Evolutionary conservation across 371 early-diverging fungal genomes (phyloP), one percentile per base, ranked within the genome.

Genomic region (Apophysomyces sp.): DNA sequence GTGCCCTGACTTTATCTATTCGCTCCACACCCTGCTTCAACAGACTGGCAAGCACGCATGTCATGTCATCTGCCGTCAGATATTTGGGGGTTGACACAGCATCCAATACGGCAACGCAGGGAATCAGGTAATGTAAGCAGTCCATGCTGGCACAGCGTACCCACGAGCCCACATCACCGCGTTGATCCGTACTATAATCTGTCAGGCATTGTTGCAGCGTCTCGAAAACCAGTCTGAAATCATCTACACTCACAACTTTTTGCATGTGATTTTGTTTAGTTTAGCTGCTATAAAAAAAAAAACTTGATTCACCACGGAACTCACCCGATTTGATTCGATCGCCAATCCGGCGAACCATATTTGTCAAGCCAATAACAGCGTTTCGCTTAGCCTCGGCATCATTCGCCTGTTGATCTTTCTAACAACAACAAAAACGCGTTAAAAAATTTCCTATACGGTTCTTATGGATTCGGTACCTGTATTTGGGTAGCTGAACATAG

Each of bases 81-180:
- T 77, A 80, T 16, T 28, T 61, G 36, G 52, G 59, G n/a, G 64
- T 62, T 39, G 63, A 61, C 18, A 37, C 41, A 58, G 57, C 41
- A 37, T 84, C 87, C 51, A 84, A 61, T 6, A 59, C 60, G 4
- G 76, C 67, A 16, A 87, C 66, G 6, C 73, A 51, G 1, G 81
- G 82, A 2, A 86, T 36, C 54, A 88, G 56, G n/a, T 63, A 55
- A 9, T 71, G 68, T 51, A 93, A 72, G 7, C 82, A 81, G 2
- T 77, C 68, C 84, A 94, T 88, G 32, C 83, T 74, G 7, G 90
- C 87, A 61, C 88, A 82, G 21, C 98, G 92, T 5, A 94, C 86
- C 92, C 94, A 94, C 0, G 96, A 95, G 0, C 98, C 98, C 13
- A 98, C 92, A 73, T 98, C 98, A 15, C 98, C 98, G 27, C 97